Percentiles rank a stretch among this genome's conserved stretches.
phyloP scores from a whole-genome alignment of 2,329 filamentous ascomycete species.

The Fusarium burgessii region DNA sequence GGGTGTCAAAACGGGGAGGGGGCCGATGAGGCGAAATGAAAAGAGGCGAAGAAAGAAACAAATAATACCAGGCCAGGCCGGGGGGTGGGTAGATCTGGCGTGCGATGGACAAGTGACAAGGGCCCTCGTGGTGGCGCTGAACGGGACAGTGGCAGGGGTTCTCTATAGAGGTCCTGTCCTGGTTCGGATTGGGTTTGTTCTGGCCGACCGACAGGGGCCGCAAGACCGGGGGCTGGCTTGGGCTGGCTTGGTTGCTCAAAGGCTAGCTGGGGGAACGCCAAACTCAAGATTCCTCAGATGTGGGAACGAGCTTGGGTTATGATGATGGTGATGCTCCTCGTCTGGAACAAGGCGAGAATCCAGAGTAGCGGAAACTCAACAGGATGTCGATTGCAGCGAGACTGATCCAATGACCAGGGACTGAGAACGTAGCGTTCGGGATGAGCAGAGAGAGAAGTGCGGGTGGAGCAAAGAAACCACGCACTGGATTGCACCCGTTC shows the following conservation, averaged over 20 bases:
- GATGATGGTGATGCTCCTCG: slow-evolving; percentile 28
- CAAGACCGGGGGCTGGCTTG: slow-evolving; percentile 29
- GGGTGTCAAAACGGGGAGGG: slow-evolving; percentile 41
- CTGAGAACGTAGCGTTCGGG: slow-evolving; percentile 44
- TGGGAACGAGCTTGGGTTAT: slow-evolving; percentile 29
- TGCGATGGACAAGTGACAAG: slow-evolving; percentile 47
- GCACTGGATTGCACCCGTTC: slow-evolving; percentile 52
- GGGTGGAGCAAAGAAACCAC: slow-evolving; percentile 48
- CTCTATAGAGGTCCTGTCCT: slow-evolving; percentile 32
- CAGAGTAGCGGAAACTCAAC: slow-evolving; percentile 47
- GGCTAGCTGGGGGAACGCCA: slow-evolving; percentile 26
- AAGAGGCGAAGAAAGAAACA: slow-evolving; percentile 40
- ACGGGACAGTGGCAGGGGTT: slow-evolving; percentile 46
- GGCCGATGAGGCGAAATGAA: slow-evolving; percentile 45
- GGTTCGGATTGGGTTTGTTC: slow-evolving; percentile 36
- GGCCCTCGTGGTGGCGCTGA: slow-evolving; percentile 53
- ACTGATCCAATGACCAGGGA: slow-evolving; percentile 47
- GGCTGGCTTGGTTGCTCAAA: slow-evolving; percentile 29
- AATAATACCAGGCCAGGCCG: slow-evolving; percentile 38
- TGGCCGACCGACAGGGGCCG: slow-evolving; percentile 31
- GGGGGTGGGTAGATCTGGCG: slow-evolving; percentile 51
- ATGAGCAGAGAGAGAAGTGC: slow-evolving; percentile 31
- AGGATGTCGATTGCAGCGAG: slow-evolving; percentile 42
- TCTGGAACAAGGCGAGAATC: slow-evolving; percentile 29
- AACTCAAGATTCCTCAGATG: slow-evolving; percentile 28